Evolutionary conservation across 2,329 filamentous ascomycete genomes (phyloP), one percentile per base, ranked within the genome.

Genomic region (Zymoseptoria crescenta): DNA sequence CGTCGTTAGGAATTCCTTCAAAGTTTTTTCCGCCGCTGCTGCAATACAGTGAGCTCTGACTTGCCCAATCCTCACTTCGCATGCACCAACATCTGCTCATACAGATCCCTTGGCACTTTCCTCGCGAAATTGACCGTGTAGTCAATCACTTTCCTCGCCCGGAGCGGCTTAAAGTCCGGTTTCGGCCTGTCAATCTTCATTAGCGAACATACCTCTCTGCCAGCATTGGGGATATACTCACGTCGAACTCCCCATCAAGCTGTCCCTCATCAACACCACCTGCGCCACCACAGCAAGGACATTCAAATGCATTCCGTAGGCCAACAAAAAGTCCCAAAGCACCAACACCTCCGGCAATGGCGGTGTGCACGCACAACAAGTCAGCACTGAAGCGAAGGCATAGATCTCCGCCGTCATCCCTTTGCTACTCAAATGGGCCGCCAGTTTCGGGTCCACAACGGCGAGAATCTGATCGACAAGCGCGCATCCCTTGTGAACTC

Each of bases 231-330:
- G 21, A 10, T 8, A 27, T 8, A 64, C 80, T 65, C 78, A 96
- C 92, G 89, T 96, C 6, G 88, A 83, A 59, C 89, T 96, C 59
- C 85, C 85, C 67, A 99, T 77, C 56, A 99, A 86, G 62, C 90
- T 86, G 58, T 92, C 87, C 60, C 92, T 82, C 76, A 96, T 90
- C 68, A 96, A 83, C 54, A 96, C 87, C 56, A 99, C 79, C 75
- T 99, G 94, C 13, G 93, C 93, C 16, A 97, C 94, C 64, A 99
- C 96, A 73, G 94, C 97, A 21, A 99, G 77, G 58, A 99, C 90
- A 70, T 99, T 99, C 62, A 99, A 75, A 73, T 99, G 94, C 41
- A 91, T 87, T 0, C 94, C 94, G 67, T 96, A 99, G 0, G 94
- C 93, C 70, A 99, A 96, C 21, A 99, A 76, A 68, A 99, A 99